Evolutionary conservation across 2,329 filamentous ascomycete species (phyloP), one percentile per base, ranked within the genome.

Genomic region (Periglandula ipomoeae): DNA sequence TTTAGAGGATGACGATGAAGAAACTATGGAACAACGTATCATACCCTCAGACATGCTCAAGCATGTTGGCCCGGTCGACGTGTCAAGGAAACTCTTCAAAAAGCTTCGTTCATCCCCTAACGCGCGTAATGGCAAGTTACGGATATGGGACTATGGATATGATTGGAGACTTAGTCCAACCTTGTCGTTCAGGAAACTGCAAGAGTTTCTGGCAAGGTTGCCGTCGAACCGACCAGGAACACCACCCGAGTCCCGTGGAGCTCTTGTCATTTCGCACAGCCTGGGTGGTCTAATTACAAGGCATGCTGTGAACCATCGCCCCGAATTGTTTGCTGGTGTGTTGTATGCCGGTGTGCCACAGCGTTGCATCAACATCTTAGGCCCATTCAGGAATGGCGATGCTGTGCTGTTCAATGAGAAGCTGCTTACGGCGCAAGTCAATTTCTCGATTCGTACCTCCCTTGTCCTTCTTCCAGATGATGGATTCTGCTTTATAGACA

Each of bases 111-210:
- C 84, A 27, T 87, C 80, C 55, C 81, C 88, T 11, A 94, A 94
- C 58, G 81, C 79, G 2, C 76, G 78, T 46, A 74, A 71, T 4
- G 88, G 87, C 7, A 84, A 78, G 53, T 70, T 96, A 5, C 76
- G 89, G 42, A 78, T 95, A 1, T 89, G 89, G 72, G 85, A 96
- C 58, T 97, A 91, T 61, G 89, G 90, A 17, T 97, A 95, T 59
- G 91, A 97, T 66, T 97, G 91, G 91, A 78, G 91, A 15, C 70
- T 96, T 35, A 93, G 87, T 54, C 91, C 91, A 1, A 78, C 84
- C 59, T 70, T 89, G 1, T 75, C 93, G 0, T 89, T 86, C 3
- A 72, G 74, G 41, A 80, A 80, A 52, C 70, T 97, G n/a, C 79
- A 84, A 32, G 68, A 76, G 17, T 95, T 87, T 58, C 70, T 97